Conservation (phyloP, 768 basidiomycete genomes). For the Mycena crocata region DNA sequence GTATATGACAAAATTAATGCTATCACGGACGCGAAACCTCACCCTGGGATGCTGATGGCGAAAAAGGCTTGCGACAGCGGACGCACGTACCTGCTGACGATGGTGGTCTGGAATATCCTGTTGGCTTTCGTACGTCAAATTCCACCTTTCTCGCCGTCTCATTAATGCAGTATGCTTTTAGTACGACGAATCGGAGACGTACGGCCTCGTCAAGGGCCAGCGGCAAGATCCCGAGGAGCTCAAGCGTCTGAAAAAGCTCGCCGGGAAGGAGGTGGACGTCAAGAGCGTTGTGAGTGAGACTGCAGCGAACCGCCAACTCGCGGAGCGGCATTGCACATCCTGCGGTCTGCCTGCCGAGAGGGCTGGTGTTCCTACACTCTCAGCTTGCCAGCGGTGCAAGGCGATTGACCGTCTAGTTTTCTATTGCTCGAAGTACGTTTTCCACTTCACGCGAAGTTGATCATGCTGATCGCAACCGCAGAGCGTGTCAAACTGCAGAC, state of each 20-base stretch:
- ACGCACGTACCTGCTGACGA: conserved; percentile 26
- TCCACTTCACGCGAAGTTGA: neutral
- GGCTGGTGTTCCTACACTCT: conserved; percentile 24
- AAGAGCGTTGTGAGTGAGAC: conserved; percentile 5
- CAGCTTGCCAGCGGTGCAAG: conserved; percentile 21
- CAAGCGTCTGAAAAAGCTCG: neutral
- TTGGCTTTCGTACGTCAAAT: conserved; percentile 28
- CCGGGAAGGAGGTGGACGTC: neutral
- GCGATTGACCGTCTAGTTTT: conserved; percentile 22
- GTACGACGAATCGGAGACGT: conserved; percentile 30
- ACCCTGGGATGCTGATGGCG: conserved; percentile 15
- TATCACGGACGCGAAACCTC: neutral
- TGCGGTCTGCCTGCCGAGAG: conserved; percentile 26
- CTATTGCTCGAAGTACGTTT: conserved; percentile 31
- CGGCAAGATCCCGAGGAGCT: conserved; percentile 4
- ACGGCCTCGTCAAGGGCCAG: conserved; percentile 26
- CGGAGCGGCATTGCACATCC: conserved; percentile 23
- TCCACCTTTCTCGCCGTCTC: neutral
- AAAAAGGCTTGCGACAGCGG: conserved; percentile 6
- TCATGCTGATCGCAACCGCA: neutral
- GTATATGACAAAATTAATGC: conserved; percentile 27
- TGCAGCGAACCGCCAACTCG: conserved; percentile 11
- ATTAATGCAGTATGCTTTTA: neutral
- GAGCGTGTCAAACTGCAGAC: conserved; percentile 29
- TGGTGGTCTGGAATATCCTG: conserved; percentile 33